Conservation (phyloP, 2,329 filamentous ascomycete genomes). For the Aspergillus pseudonomiae region DNA sequence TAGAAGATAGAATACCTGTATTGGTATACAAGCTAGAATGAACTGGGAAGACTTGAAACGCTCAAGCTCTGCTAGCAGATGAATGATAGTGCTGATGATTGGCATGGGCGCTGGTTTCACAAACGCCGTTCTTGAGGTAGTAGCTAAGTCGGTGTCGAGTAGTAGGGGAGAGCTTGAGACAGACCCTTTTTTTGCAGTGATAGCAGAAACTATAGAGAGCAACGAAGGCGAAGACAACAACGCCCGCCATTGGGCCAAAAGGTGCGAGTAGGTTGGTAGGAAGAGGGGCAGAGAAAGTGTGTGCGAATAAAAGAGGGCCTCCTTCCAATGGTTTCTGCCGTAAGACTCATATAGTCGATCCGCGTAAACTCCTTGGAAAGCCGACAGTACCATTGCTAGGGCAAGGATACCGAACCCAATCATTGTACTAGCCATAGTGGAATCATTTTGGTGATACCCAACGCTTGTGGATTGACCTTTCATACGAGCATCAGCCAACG, state of each 20-base stretch:
- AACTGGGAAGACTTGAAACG: constrained; percentile 18
- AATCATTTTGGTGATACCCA: constrained; percentile 40
- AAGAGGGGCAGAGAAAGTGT: constrained; percentile 51
- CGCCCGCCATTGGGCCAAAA: constrained; percentile 40
- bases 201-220: constrained; percentile 24
- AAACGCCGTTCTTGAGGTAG: neutral
- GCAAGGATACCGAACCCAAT: constrained; percentile 81
- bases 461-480: constrained; percentile 60
- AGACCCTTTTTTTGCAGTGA: neutral
- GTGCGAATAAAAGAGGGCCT: constrained; percentile 93
- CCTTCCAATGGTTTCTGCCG: constrained; percentile 82
- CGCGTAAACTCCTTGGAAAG: constrained; percentile 93
- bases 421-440: constrained; percentile 40
- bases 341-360: constrained; percentile 86
- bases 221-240: constrained; percentile 40
- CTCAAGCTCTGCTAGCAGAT: constrained; percentile 1
- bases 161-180: neutral
- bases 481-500: constrained; percentile 82
- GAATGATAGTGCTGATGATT: neutral
- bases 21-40: constrained; percentile 33
- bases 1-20: constrained; percentile 43
- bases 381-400: constrained; percentile 84
- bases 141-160: neutral
- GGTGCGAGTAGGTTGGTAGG: constrained; percentile 38
- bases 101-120: neutral